Evolutionary conservation across 208 protist genomes (phyloP).

Genomic region (Trichomonas tenax): DNA sequence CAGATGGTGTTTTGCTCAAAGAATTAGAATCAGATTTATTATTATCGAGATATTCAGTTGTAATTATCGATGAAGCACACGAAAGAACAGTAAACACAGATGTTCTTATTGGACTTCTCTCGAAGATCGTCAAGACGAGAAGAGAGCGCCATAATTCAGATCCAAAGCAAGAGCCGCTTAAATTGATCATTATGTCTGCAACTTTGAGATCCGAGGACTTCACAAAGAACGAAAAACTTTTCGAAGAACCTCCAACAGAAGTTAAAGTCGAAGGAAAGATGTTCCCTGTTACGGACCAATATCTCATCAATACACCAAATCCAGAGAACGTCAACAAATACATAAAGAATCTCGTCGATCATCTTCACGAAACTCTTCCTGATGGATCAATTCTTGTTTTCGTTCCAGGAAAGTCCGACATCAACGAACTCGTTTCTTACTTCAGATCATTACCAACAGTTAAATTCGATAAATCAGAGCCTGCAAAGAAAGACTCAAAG

Average conservation of each 20-base stretch:
- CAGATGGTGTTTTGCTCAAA: constrained; percentile 33
- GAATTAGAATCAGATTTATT: constrained; percentile 60
- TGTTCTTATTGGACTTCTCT: constrained; percentile 90
- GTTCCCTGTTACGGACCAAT: constrained; percentile 87
- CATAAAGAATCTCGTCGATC: constrained; percentile 43
- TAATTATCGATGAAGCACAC: constrained; percentile 79
- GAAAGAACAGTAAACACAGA: constrained; percentile 69
- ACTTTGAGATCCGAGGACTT: constrained; percentile 67
- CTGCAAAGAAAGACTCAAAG: neutral
- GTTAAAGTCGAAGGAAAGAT: constrained; percentile 63
- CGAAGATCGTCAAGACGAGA: constrained; percentile 77
- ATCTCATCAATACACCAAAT: constrained; percentile 66
- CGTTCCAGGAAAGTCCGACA: constrained; percentile 79
- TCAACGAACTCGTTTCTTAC: constrained; percentile 62
- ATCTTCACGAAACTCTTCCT: constrained; percentile 88
- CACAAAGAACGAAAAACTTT: constrained; percentile 76
- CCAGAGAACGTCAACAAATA: constrained; percentile 69
- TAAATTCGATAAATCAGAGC: neutral
- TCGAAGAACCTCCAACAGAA: constrained; percentile 69
- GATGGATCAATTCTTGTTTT: constrained; percentile 89
- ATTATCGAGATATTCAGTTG: constrained; percentile 53
- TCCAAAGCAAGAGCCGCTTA: constrained; percentile 36
- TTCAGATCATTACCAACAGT: constrained; percentile 41
- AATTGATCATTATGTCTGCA: constrained; percentile 70
- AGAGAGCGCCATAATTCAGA: neutral